Base-by-base conservation (phyloP, 1,139 yeast species). In the Suhomyces anneliseae region DNA sequence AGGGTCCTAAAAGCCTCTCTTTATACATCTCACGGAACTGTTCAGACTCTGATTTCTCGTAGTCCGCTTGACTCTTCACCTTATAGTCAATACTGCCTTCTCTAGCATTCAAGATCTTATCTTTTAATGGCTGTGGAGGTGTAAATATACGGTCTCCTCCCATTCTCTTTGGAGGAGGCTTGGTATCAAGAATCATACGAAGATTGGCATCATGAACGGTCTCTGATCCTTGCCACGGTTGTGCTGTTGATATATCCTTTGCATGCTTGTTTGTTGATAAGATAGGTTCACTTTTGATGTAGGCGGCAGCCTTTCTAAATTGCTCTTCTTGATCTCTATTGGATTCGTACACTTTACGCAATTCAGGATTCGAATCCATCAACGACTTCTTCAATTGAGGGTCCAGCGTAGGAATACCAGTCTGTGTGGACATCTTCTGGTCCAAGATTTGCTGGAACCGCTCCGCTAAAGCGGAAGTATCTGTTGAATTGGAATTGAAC, bases 141-240 rank as follows among this genome's bases (percentile, higher is more conserved):
- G 68, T 61, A 3, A 66, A 54, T 12, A 70, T 53, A 10, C 68
- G 46, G 27, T 51, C 49, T 19, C 26, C 37, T 5, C 36, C 36
- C 11, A 34, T 8, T 5, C 33, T 29, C 14, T 27, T 34, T 4
- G 49, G 55, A 50, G 42, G 57, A 47, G 84, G 78, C 7, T 73
- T 68, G 58, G 65, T 57, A 45, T 88, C 96, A 19, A 78, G 65
- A 4, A 87, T 61, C 90, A 86, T 84, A 38, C 96, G 65, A 32
- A 79, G 58, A 29, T 77, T 76, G 2, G 83, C 67, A 51, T 85
- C 90, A 2, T 64, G 54, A 0, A 60, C 57, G 1, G 70, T 54
- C 55, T 88, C 95, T 1, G 68, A 60, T 0, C 96, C 96, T 0
- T 67, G 69, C 96, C 96, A 90, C 0, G 92, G 89, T 27, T 57